phyloP scores from a whole-genome alignment of 202 grass and related monocot genomes.

The Panicum hallii region DNA sequence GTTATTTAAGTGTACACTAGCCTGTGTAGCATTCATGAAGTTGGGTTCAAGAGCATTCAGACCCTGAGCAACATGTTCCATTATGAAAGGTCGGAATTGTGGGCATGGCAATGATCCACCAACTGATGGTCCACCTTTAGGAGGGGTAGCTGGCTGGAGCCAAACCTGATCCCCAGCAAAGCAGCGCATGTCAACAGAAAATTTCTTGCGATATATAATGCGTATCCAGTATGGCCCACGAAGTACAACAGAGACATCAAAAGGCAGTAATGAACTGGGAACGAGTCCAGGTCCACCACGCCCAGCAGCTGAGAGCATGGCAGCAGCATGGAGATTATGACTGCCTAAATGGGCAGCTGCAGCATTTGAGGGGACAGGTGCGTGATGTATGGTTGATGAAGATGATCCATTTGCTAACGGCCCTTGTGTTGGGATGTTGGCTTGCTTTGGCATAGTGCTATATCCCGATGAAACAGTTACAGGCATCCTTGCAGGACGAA shows the following conservation, averaged over 20 bases:
- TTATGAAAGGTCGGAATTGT: slow-evolving; percentile 99
- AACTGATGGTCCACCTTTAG: slow-evolving; percentile 87
- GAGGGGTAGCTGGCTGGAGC: slow-evolving; percentile 96
- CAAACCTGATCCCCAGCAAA: slow-evolving; percentile 99
- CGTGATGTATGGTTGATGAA: slow-evolving; percentile 59
- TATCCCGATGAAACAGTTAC: slow-evolving; percentile 77
- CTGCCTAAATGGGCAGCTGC: slow-evolving; percentile 53
- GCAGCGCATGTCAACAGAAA: slow-evolving; percentile 98
- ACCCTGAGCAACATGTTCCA: slow-evolving; percentile 99
- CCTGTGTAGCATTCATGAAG: slow-evolving; percentile 65
- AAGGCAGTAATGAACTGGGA: slow-evolving; percentile 96
- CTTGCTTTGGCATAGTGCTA: slow-evolving; percentile 67
- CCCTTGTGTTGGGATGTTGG: slow-evolving; percentile 52
- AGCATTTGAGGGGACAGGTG: slow-evolving; percentile 52
- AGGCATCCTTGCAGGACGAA: slow-evolving; percentile 94
- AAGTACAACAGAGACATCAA: slow-evolving; percentile 97
- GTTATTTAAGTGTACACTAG: slow-evolving; percentile 59
- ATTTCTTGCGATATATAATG: slow-evolving; percentile 99
- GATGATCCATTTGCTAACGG: slow-evolving; percentile 66
- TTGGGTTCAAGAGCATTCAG: slow-evolving; percentile 92
- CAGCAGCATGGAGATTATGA: slow-evolving; percentile 70
- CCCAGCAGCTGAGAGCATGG: slow-evolving; percentile 84
- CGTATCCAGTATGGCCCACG: slow-evolving; percentile 99
- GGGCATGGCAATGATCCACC: slow-evolving; percentile 97
- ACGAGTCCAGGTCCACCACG: slow-evolving; percentile 90